These are phyloP conservation scores for Alternaria postmessia DNA, from an alignment of 2,329 filamentous ascomycete genomes.

Conservation along the genomic window DNA sequence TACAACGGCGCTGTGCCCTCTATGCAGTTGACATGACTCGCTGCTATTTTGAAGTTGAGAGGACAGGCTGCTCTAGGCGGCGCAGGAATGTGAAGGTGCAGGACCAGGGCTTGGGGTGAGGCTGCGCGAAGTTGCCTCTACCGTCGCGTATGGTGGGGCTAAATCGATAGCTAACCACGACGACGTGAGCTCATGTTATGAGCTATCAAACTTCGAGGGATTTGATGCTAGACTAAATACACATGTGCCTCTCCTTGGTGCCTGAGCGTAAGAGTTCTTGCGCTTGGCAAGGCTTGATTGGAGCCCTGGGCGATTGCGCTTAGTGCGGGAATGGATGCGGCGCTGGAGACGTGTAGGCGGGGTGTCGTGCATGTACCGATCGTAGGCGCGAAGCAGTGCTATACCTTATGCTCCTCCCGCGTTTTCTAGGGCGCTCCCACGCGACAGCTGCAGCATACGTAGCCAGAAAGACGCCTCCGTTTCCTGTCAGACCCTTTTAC, in stretches of 20 bases:
- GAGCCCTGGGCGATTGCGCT: constrained; percentile 14
- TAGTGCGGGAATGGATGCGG: constrained; percentile 10
- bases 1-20: neutral
- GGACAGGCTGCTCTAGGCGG: neutral
- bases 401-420: constrained; percentile 41
- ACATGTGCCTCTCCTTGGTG: neutral
- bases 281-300: constrained; percentile 13
- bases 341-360: constrained; percentile 21
- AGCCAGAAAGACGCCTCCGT: constrained; percentile 24
- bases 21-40: constrained; percentile 3
- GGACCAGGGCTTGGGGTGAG: neutral
- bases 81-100: constrained; percentile 1
- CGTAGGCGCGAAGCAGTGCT: constrained; percentile 25
- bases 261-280: constrained; percentile 5
- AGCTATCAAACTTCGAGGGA: neutral
- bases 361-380: constrained; percentile 31
- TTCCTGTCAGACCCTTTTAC: constrained; percentile 40
- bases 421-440: constrained; percentile 40
- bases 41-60: neutral
- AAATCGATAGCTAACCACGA: constrained; percentile 8
- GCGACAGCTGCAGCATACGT: constrained; percentile 39
- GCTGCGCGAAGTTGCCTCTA: constrained; percentile 17
- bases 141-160: constrained; percentile 23
- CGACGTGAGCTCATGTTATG: constrained; percentile 25
- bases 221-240: neutral